Evolutionary conservation across 2,329 filamentous ascomycete species (phyloP).

Genomic region (Stachybotrys chartarum): DNA sequence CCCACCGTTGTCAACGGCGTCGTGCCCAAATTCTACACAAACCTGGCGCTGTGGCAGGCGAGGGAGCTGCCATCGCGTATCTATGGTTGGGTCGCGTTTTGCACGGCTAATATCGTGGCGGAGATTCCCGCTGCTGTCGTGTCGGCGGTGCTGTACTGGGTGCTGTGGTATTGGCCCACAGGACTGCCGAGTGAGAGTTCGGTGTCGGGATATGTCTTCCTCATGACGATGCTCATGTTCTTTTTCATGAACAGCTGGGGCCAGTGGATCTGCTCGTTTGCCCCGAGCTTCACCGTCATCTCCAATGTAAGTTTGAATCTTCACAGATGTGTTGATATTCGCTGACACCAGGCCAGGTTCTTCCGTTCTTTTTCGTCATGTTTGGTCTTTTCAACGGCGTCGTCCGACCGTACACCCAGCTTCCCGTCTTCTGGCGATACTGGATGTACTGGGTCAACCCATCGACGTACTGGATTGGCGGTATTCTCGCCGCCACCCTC

Average conservation of each 20-base stretch:
- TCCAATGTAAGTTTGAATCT: slow-evolving; percentile 43
- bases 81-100: slow-evolving; percentile 70
- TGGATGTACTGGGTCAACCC: slow-evolving; percentile 67
- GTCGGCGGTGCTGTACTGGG: slow-evolving; percentile 58
- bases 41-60: slow-evolving; percentile 64
- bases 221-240: slow-evolving; percentile 72
- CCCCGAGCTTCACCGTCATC: slow-evolving; percentile 55
- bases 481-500: slow-evolving; percentile 59
- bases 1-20: slow-evolving; percentile 65
- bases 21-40: slow-evolving; percentile 67
- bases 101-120: slow-evolving; percentile 60
- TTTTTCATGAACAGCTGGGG: slow-evolving; percentile 69
- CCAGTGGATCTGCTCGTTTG: slow-evolving; percentile 77
- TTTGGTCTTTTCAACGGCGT: slow-evolving; percentile 73
- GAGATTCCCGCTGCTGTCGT: slow-evolving; percentile 66
- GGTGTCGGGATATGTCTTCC: slow-evolving; percentile 64
- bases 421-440: slow-evolving; percentile 66
- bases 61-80: slow-evolving; percentile 66
- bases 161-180: slow-evolving; percentile 68
- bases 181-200: slow-evolving; percentile 59
- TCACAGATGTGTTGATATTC: not conserved
- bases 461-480: slow-evolving; percentile 64
- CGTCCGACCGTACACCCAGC: slow-evolving; percentile 56
- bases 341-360: slow-evolving; percentile 28
- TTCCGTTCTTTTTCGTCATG: slow-evolving; percentile 79